phyloP scores from a whole-genome alignment of 805 yeast genomes.

The Wickerhamomyces bisporus region DNA sequence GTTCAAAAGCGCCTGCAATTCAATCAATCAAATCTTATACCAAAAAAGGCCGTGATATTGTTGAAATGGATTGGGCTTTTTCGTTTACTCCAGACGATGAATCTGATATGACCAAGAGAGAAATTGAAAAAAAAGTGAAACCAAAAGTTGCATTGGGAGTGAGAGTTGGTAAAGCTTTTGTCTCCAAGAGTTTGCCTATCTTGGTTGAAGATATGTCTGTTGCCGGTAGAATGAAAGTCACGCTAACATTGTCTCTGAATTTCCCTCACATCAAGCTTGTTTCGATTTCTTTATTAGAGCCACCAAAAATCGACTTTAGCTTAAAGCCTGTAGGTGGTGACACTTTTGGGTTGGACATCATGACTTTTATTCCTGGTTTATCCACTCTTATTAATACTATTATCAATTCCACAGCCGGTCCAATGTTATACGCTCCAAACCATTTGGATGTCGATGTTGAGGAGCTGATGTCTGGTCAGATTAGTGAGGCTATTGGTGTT shows the following conservation, averaged over 20 bases:
- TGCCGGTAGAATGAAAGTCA: slow-evolving; percentile 63
- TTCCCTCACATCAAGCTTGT: slow-evolving; percentile 79
- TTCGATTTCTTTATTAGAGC: slow-evolving; percentile 67
- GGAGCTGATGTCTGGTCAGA: slow-evolving; percentile 57
- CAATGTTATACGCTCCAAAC: slow-evolving; percentile 80
- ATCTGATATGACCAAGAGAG: slow-evolving; percentile 76
- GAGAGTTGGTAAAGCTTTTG: slow-evolving; percentile 74
- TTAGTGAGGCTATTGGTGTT: slow-evolving; percentile 67
- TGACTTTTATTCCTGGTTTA: slow-evolving; percentile 80
- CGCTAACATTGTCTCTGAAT: slow-evolving; percentile 52
- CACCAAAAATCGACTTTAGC: slow-evolving; percentile 73
- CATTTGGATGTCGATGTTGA: slow-evolving; percentile 71
- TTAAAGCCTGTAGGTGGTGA: slow-evolving; percentile 88
- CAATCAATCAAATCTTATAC: slow-evolving; percentile 70
- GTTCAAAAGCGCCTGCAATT: slow-evolving; percentile 74
- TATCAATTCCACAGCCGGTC: slow-evolving; percentile 66
- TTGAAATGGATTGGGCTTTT: slow-evolving; percentile 83
- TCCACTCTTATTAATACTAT: slow-evolving; percentile 64
- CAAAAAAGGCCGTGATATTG: slow-evolving; percentile 56
- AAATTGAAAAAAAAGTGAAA: slow-evolving; percentile 62
- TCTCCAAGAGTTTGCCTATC: slow-evolving; percentile 71
- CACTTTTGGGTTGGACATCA: slow-evolving; percentile 77
- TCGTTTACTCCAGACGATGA: slow-evolving; percentile 79
- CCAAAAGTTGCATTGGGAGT: slow-evolving; percentile 82
- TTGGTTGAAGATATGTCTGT: slow-evolving; percentile 78